These are phyloP conservation scores for Globisporangium radiosum DNA, from an alignment of 352 stramenopile species.

Conservation along the genomic window DNA sequence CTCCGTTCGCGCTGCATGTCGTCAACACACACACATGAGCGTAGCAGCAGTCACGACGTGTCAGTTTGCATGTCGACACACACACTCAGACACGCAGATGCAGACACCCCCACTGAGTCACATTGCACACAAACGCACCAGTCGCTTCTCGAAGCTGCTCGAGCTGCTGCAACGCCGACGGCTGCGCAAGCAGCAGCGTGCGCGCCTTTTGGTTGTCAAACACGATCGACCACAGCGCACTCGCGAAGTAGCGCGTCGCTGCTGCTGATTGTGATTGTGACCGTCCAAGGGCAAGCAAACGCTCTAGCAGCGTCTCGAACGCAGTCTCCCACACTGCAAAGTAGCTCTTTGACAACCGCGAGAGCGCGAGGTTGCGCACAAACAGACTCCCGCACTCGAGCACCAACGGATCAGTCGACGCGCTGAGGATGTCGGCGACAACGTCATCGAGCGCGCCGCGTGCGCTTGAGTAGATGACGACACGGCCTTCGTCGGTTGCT, in stretches of 20 bases:
- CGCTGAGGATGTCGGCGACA: conserved; percentile 39
- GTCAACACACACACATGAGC: background rate
- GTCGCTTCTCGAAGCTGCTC: conserved; percentile 19
- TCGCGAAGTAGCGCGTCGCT: conserved; percentile 18
- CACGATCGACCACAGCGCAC: conserved; percentile 44
- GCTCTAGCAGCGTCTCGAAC: conserved; percentile 30
- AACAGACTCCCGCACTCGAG: conserved; percentile 31
- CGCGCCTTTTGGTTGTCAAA: conserved; percentile 64
- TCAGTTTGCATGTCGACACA: background rate
- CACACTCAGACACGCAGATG: background rate
- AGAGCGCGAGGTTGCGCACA: conserved; percentile 54
- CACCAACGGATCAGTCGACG: conserved; percentile 11
- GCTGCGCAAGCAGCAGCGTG: conserved; percentile 27
- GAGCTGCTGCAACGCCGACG: conserved; percentile 22
- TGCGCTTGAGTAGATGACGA: conserved; percentile 28
- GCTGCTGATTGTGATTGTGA: background rate
- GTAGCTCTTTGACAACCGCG: conserved; percentile 43
- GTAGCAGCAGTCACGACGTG: background rate
- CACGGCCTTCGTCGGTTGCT: conserved; percentile 36
- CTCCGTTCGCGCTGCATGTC: background rate
- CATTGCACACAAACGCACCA: background rate
- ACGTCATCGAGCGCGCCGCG: conserved; percentile 27
- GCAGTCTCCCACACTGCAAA: conserved; percentile 50
- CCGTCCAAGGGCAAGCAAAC: conserved; percentile 7
- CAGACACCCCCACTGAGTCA: background rate